These are phyloP conservation scores for Melampsora americana DNA, from an alignment of 1,284 basidiomycete species.

Conservation along the genomic window DNA sequence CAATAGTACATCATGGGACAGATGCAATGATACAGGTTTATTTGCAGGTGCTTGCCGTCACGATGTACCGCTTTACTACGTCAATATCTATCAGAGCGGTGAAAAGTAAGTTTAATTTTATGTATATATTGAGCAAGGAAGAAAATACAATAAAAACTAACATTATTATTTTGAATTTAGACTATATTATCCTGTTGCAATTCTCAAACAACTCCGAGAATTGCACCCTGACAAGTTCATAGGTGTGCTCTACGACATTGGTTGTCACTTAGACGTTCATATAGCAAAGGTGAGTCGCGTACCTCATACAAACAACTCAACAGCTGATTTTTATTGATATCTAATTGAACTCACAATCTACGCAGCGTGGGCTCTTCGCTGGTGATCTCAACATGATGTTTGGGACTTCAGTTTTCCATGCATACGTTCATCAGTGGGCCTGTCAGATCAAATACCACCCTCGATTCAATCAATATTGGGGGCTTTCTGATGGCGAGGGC, in stretches of 20 bases:
- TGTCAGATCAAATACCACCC: no score
- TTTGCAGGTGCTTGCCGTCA: neutral
- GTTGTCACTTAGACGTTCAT: conserved; percentile 9
- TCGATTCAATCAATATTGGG: no score
- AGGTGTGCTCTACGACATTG: conserved; percentile 7
- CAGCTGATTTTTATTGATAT: no score
- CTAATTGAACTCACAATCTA: neutral
- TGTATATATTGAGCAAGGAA: no score
- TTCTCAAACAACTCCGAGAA: neutral
- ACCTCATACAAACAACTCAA: neutral
- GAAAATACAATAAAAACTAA: neutral
- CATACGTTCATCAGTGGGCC: no score
- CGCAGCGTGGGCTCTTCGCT: neutral
- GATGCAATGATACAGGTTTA: neutral
- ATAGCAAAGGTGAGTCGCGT: neutral
- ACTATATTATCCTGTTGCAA: conserved; percentile 14
- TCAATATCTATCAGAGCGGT: no score
- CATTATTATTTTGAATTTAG: neutral
- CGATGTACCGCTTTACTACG: neutral
- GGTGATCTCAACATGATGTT: neutral
- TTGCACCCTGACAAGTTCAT: neutral
- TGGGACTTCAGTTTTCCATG: no score
- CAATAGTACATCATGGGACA: conserved; percentile 9
- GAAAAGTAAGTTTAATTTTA: neutral
- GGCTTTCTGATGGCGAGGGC: no score